These are phyloP conservation scores for Mycena vitilis DNA, from an alignment of 768 basidiomycete genomes.

Conservation along the genomic window DNA sequence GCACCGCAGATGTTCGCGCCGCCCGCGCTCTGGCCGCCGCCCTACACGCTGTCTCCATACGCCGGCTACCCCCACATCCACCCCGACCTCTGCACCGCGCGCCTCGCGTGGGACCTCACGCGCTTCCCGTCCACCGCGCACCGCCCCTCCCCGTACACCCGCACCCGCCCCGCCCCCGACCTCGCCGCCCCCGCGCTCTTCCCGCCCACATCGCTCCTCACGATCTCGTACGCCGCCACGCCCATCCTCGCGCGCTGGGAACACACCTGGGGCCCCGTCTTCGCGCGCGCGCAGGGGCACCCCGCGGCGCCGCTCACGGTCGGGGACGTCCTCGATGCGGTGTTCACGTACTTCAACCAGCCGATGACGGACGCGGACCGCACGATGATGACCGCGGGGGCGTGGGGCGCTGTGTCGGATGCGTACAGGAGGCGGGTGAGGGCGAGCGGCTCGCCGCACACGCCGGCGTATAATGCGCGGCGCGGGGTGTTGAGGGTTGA, in stretches of 20 bases:
- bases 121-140: conserved; percentile 19
- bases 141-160: neutral
- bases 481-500: conserved; percentile 22
- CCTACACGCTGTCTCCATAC: neutral
- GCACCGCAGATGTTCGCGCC: too few species aligned
- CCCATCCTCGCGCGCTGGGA: conserved; percentile 8
- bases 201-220: conserved; percentile 18
- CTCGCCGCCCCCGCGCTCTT: conserved; percentile 6
- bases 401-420: conserved; percentile 10
- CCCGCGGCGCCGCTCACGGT: conserved; percentile 43
- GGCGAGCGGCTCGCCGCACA: conserved; percentile 14
- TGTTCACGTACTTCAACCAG: conserved; percentile 49
- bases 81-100: conserved; percentile 19
- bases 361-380: conserved; percentile 37
- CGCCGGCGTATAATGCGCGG: conserved; percentile 10
- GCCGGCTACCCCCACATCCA: neutral
- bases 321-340: conserved; percentile 46
- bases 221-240: conserved; percentile 16
- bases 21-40: neutral
- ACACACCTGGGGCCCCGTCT: conserved; percentile 17
- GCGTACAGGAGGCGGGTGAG: conserved; percentile 6
- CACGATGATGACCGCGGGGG: neutral
- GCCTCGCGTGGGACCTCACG: conserved; percentile 26
- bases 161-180: neutral
- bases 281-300: conserved; percentile 7